phyloP scores from a whole-genome alignment of 2,329 filamentous ascomycete genomes.

The Trichoderma sp. region DNA sequence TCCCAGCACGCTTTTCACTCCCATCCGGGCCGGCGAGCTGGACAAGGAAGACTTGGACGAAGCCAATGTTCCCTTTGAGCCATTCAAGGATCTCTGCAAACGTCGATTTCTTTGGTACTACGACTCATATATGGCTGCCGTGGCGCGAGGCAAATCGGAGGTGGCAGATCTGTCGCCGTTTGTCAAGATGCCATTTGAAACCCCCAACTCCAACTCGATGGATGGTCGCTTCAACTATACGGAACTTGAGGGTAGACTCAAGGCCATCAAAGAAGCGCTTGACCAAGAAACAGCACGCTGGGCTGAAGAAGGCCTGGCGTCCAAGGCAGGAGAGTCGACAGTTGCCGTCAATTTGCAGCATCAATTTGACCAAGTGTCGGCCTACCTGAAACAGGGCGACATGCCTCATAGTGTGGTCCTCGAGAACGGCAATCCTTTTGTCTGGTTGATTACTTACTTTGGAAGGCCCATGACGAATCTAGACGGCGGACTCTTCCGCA shows the following conservation, averaged over 20 bases:
- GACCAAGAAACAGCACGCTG: slow-evolving; percentile 72
- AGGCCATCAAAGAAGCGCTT: slow-evolving; percentile 68
- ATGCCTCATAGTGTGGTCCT: slow-evolving; percentile 75
- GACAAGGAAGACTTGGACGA: slow-evolving; percentile 56
- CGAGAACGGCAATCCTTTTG: slow-evolving; percentile 80
- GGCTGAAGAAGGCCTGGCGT: slow-evolving; percentile 67
- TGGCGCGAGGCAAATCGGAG: slow-evolving; percentile 66
- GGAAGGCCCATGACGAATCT: slow-evolving; percentile 90
- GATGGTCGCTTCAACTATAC: slow-evolving; percentile 82
- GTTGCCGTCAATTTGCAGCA: slow-evolving; percentile 81
- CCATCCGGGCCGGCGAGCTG: slow-evolving; percentile 41
- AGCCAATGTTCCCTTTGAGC: slow-evolving; percentile 66
- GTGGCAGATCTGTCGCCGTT: slow-evolving; percentile 68
- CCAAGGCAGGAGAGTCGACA: slow-evolving; percentile 67
- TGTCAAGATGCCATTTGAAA: slow-evolving; percentile 84
- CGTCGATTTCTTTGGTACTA: slow-evolving; percentile 95
- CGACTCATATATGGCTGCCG: slow-evolving; percentile 76
- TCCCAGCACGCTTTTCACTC: slow-evolving; percentile 33
- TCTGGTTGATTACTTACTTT: slow-evolving; percentile 88
- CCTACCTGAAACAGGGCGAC: slow-evolving; percentile 71
- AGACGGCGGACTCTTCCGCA: slow-evolving; percentile 85
- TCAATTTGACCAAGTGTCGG: slow-evolving; percentile 80
- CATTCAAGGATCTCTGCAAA: slow-evolving; percentile 89
- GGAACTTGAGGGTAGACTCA: slow-evolving; percentile 69
- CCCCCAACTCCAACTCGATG: slow-evolving; percentile 72